Evolutionary conservation across 2,329 filamentous ascomycete genomes (phyloP), one percentile per base, ranked within the genome.

Genomic region (Talaromyces atroroseus): DNA sequence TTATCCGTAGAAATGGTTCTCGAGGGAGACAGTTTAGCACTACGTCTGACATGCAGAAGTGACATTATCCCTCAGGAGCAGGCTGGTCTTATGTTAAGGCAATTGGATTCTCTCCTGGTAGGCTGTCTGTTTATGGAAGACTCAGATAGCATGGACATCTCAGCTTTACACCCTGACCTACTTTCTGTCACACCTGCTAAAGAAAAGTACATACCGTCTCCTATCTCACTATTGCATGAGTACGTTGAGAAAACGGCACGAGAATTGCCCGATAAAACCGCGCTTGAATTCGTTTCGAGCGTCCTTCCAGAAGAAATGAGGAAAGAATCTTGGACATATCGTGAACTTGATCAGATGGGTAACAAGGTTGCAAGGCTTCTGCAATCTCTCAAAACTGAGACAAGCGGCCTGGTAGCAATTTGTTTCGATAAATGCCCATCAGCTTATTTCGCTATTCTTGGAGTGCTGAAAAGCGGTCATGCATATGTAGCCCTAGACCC

Each of bases 401-500:
- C 81, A 0, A 86, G 88, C 0, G 75, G 75, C 24, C 83, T 92
- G 4, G 77, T 95, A 21, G 89, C 84, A 0, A 80, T 92, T 8
- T 90, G 88, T 66, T 95, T 95, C 64, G 84, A 90, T 56, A 95
- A 95, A 67, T 92, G 87, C 59, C 86, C 90, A 0, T 87, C 92
- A 66, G 90, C 90, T 0, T 92, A 89, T 38, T 89, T 94, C 64
- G 82, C 87, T 0, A 91, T 95, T 40, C 75, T 95, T 1, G 90
- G 90, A 1, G 86, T 94, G 54, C 74, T 95, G 32, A 95, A 95
- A 68, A 83, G 87, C 5, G 90, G 90, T 0, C 92, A 87, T 66
- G 83, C 87, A 1, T 95, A 92, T 68, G 79, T 95, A 16, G 89
- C 90, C 0, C 78, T 95, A 10, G 90, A 95, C 65, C 86, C 88